These are phyloP conservation scores for Aphanomyces euteiches DNA, from an alignment of 352 stramenopile genomes.

Conservation along the genomic window DNA sequence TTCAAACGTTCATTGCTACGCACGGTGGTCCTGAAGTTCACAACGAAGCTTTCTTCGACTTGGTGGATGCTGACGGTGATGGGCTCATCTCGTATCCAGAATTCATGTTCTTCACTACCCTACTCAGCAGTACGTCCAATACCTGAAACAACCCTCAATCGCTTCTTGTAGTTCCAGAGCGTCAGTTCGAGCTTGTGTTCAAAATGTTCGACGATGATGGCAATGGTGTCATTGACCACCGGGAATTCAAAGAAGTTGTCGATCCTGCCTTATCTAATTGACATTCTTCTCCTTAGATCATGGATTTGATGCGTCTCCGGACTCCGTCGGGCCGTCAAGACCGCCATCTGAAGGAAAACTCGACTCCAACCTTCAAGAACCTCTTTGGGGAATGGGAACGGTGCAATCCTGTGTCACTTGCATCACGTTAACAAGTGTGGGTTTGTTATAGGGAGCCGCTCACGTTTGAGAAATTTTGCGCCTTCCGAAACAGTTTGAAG, in stretches of 20 bases:
- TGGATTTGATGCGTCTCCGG: conserved; percentile 73
- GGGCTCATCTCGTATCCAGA: conserved; percentile 84
- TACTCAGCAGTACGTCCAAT: conserved; percentile 72
- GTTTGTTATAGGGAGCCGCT: conserved; percentile 48
- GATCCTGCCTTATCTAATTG: not conserved
- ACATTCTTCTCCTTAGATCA: conserved; percentile 49
- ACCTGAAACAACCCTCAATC: not conserved
- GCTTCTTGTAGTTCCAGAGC: conserved; percentile 57
- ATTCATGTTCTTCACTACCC: conserved; percentile 88
- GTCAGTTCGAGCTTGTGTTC: conserved; percentile 85
- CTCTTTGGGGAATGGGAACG: conserved; percentile 61
- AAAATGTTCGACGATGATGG: conserved; percentile 86
- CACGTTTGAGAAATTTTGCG: conserved; percentile 77
- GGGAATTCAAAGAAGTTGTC: conserved; percentile 79
- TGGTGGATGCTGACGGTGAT: conserved; percentile 83
- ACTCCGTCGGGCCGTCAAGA: conserved; percentile 78
- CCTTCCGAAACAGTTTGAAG: conserved; percentile 69
- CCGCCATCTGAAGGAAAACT: conserved; percentile 67
- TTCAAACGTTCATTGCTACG: conserved; percentile 69
- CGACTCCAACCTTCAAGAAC: conserved; percentile 80
- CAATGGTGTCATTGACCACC: conserved; percentile 74
- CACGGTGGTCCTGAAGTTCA: conserved; percentile 47
- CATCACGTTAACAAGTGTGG: not conserved
- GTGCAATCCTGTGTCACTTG: conserved; percentile 46
- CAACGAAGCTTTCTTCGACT: conserved; percentile 72